These are phyloP conservation scores for Aspergillus awamori DNA, from an alignment of 2,329 filamentous ascomycete species.

Conservation along the genomic window DNA sequence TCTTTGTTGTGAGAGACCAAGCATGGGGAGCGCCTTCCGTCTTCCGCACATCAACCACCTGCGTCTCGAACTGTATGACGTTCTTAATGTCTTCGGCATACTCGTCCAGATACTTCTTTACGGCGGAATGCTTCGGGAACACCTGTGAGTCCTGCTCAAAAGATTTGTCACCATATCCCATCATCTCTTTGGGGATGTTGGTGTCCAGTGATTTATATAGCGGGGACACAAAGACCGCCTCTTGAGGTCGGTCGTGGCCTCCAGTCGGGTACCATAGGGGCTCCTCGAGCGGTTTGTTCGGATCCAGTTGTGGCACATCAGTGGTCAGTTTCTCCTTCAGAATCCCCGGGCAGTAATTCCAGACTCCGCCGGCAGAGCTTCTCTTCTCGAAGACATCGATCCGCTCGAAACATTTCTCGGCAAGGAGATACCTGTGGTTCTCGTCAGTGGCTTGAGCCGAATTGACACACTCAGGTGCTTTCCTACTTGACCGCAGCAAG, in stretches of 20 bases:
- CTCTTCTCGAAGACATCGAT: slow-evolving; percentile 85
- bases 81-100: slow-evolving; percentile 71
- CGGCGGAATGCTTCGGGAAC: slow-evolving; percentile 72
- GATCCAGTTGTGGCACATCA: slow-evolving; percentile 69
- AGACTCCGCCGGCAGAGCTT: slow-evolving; percentile 74
- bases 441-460: slow-evolving; percentile 22
- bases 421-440: slow-evolving; percentile 64
- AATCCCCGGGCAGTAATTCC: slow-evolving; percentile 70
- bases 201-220: slow-evolving; percentile 83
- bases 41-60: slow-evolving; percentile 64
- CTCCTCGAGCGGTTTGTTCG: slow-evolving; percentile 62
- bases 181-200: slow-evolving; percentile 80
- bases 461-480: neutral
- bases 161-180: slow-evolving; percentile 73
- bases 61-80: slow-evolving; percentile 69
- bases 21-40: slow-evolving; percentile 37
- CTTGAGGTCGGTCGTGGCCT: slow-evolving; percentile 21
- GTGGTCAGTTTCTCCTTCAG: slow-evolving; percentile 47
- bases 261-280: slow-evolving; percentile 56
- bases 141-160: slow-evolving; percentile 68
- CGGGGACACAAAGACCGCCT: slow-evolving; percentile 74
- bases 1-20: slow-evolving; percentile 65
- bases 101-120: slow-evolving; percentile 71
- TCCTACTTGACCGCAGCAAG: slow-evolving; percentile 71
- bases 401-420: slow-evolving; percentile 68